A percentile compares a stretch with the other conserved stretches of the same genome.
These are phyloP conservation scores for Pseudocercospora vitis DNA, from an alignment of 2,329 filamentous ascomycete genomes.

Conservation along the genomic window DNA sequence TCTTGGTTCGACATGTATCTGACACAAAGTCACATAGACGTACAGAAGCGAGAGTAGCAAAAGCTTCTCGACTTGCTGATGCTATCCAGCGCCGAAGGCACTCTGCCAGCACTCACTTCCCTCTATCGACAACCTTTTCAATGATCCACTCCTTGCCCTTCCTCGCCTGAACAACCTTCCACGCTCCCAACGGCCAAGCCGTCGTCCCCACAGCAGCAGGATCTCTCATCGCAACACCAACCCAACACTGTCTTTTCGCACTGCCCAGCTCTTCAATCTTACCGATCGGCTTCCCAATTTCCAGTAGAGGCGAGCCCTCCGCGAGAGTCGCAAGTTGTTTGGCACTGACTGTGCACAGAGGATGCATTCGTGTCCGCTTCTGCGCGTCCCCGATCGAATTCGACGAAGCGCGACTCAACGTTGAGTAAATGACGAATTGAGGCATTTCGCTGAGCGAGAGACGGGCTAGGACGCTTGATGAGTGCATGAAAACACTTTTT, in stretches of 20 bases:
- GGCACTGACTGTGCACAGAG: conserved; percentile 75
- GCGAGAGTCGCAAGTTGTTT: conserved; percentile 75
- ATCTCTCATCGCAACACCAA: conserved; percentile 67
- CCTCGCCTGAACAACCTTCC: conserved; percentile 78
- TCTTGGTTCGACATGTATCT: conserved; percentile 26
- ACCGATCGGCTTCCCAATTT: conserved; percentile 87
- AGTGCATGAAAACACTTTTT: conserved; percentile 81
- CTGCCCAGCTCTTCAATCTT: conserved; percentile 60
- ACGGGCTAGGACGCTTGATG: conserved; percentile 73
- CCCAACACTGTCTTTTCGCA: conserved; percentile 68
- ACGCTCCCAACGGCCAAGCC: conserved; percentile 62
- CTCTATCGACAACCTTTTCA: conserved; percentile 50
- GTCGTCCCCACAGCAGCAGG: conserved; percentile 15
- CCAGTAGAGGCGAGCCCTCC: conserved; percentile 78
- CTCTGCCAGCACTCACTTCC: too few species aligned
- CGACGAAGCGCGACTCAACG: conserved; percentile 69
- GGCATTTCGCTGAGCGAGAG: conserved; percentile 73
- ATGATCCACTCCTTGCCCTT: conserved; percentile 73
- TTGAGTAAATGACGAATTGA: conserved; percentile 81
- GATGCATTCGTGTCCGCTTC: conserved; percentile 80
- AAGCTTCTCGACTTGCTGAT: too few species aligned
- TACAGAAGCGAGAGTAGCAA: too few species aligned
- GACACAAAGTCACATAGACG: too few species aligned
- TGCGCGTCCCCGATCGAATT: conserved; percentile 50
- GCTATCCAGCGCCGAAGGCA: too few species aligned